Base-by-base conservation (phyloP, 129 eudicot genomes). In the Chrysanthemum lavandulifolium region DNA sequence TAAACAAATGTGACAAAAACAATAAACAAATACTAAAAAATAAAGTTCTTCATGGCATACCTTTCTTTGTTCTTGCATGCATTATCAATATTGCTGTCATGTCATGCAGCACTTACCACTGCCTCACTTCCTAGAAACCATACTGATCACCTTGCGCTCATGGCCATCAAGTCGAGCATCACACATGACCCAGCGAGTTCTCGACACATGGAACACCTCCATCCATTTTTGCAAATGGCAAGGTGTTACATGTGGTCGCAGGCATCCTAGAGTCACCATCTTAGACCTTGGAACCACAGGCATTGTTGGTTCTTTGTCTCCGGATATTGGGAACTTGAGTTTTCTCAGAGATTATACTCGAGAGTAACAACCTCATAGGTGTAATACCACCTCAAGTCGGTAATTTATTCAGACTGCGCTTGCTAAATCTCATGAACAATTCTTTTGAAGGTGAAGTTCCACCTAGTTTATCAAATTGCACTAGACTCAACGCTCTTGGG, bases 271-370 rank as follows among this genome's bases (percentile, higher is more conserved):
- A 55, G 83, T 83, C 52, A 72, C 75, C 15, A 13, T 0, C 47
- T 29, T 86, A 23, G 74, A 77, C 74, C 79, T 74, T 31, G 56
- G 55, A 0, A 43, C 78, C 13, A 62, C 43, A 73, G 68, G 67
- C 60, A 36, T 78, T 23, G 77, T 7, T 6, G 87, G 85, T n/a
- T 14, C 83, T 11, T 49, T 83, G 23, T 79, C 90, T 8, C 83
- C 90, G 1, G 70, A 73, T 6, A 74, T 82, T 59, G 90, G 90
- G 21, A 86, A 86, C 76, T 61, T 86, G 52, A 86, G 80, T 65
- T 86, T 80, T 60, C 77, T 83, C 3, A 56, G 33, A 7, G 2
- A 51, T 86, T 11, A 3, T 4, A 0, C 73, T 86, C 13, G 23
- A 25, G 27, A 78, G 74, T 53, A 86, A 80, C 67, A 78, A 60